These are phyloP conservation scores for Brasenia schreberi DNA, from an alignment of 164 flowering plant species.

Conservation along the genomic window DNA sequence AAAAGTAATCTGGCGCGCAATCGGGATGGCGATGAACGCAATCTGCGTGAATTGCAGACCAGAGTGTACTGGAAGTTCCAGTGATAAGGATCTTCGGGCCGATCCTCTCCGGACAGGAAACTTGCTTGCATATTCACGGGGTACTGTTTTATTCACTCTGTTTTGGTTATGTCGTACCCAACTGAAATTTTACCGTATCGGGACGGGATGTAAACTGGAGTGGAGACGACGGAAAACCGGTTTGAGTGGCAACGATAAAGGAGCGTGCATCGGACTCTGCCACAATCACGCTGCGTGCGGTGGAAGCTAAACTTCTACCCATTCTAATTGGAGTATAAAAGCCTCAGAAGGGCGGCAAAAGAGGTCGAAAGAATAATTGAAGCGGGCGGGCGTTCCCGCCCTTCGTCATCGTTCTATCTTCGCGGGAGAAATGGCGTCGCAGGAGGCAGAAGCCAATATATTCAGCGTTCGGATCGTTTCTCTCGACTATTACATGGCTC, in stretches of 20 bases:
- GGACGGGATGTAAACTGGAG: no score
- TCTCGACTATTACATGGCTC: conserved; percentile 64
- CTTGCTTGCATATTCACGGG: conserved; percentile 70
- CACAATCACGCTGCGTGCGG: background rate
- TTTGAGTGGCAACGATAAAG: no score
- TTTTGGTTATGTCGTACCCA: no score
- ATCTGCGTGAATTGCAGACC: conserved; percentile 31
- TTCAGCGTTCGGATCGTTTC: conserved; percentile 72
- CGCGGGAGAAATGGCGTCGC: conserved; percentile 14
- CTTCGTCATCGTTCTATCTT: background rate
- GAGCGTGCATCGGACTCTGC: background rate
- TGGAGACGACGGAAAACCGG: no score
- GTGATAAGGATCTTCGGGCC: conserved; percentile 74
- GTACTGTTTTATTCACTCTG: conserved; percentile 16
- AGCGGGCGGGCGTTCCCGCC: background rate
- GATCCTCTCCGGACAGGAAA: conserved; percentile 72
- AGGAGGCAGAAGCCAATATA: conserved; percentile 19
- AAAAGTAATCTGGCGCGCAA: no score
- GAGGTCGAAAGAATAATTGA: background rate
- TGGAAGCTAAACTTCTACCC: background rate
- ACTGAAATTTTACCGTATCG: no score
- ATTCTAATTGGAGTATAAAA: no score
- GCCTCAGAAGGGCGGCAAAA: background rate
- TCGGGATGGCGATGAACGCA: background rate
- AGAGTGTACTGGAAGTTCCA: conserved; percentile 65